These are phyloP conservation scores for Phaeoacremonium minimum DNA, from an alignment of 2,329 filamentous ascomycete species.

Conservation along the genomic window DNA sequence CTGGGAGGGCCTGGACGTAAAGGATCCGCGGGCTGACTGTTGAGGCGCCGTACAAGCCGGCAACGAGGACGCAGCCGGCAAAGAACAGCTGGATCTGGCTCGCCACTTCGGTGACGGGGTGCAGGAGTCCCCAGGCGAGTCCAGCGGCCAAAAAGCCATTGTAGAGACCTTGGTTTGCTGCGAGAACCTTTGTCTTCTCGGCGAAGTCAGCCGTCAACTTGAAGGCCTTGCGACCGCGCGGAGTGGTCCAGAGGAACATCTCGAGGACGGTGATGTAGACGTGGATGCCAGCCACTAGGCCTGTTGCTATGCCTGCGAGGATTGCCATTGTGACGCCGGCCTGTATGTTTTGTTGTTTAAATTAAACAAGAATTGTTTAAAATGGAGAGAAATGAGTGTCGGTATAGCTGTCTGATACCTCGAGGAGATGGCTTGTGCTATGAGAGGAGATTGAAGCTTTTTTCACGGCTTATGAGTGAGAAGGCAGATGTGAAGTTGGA, in stretches of 20 bases:
- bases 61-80: slow-evolving; percentile 36
- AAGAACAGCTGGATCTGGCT: slow-evolving; percentile 43
- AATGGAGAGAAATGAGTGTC: too few species aligned
- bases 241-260: slow-evolving; percentile 45
- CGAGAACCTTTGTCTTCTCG: slow-evolving; percentile 35
- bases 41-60: slow-evolving; percentile 37
- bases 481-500: too few species aligned
- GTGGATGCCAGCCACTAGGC: slow-evolving; percentile 35
- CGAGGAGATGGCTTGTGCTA: too few species aligned
- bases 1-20: slow-evolving; percentile 36
- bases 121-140: slow-evolving; percentile 39
- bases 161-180: slow-evolving; percentile 48
- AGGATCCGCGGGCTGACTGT: slow-evolving; percentile 37
- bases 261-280: slow-evolving; percentile 45
- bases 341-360: too few species aligned
- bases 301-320: too few species aligned
- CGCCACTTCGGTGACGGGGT: slow-evolving; percentile 35
- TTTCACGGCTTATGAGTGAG: too few species aligned
- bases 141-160: slow-evolving; percentile 49
- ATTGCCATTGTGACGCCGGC: too few species aligned
- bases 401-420: too few species aligned
- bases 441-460: too few species aligned
- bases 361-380: too few species aligned
- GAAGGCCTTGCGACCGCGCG: slow-evolving; percentile 39
- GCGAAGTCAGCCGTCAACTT: slow-evolving; percentile 38